Evolutionary conservation across 139 green algal genomes (phyloP).

Genomic region (Microglena sp.): DNA sequence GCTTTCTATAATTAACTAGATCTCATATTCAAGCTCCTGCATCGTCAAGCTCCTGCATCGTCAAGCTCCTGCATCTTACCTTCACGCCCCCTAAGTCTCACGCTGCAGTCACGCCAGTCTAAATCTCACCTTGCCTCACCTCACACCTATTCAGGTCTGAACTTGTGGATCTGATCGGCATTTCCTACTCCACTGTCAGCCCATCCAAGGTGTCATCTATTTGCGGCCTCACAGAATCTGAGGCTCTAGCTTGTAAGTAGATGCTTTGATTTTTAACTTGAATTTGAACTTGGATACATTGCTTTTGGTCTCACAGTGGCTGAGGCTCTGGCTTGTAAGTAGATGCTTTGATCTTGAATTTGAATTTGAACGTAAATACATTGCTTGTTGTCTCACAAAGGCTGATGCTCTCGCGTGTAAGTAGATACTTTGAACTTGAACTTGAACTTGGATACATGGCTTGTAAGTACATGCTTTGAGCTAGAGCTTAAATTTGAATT

Average conservation of each 20-base stretch:
- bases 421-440: not conserved
- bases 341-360: not conserved
- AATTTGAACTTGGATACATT: not conserved
- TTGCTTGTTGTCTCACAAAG: conserved; percentile 24
- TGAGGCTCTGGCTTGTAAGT: conserved; percentile 21
- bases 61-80: no score
- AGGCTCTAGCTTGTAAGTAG: conserved; percentile 18
- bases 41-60: no score
- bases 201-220: conserved; percentile 23
- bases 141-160: conserved; percentile 5
- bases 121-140: no score
- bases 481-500: not conserved
- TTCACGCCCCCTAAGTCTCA: no score
- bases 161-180: conserved; percentile 22
- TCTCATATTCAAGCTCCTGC: no score
- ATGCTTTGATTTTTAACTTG: not conserved
- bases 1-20: no score
- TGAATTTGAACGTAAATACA: not conserved
- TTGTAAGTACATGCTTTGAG: conserved; percentile 6
- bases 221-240: conserved; percentile 25
- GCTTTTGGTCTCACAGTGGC: conserved; percentile 26
- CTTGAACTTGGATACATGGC: not conserved
- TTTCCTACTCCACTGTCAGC: conserved; percentile 23
- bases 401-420: conserved; percentile 20
- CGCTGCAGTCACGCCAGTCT: no score